Conservation (phyloP, 2,329 filamentous ascomycete genomes). For the Colletotrichum tofieldiae region DNA sequence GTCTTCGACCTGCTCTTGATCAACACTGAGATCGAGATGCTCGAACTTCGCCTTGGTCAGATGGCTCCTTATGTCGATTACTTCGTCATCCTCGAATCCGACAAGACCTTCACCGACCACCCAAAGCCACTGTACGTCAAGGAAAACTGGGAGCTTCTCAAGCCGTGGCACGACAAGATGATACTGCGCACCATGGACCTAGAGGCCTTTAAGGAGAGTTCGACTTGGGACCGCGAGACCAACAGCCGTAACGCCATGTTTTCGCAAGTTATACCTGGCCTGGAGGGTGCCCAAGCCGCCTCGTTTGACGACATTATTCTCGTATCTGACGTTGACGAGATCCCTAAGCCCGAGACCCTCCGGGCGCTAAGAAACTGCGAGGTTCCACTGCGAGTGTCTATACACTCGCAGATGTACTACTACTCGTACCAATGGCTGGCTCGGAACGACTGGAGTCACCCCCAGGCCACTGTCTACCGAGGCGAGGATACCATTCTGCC, state of each 20-base stretch:
- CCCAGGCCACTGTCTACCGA: neutral
- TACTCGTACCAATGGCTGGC: neutral
- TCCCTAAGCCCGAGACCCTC: neutral
- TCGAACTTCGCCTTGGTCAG: conserved; percentile 75
- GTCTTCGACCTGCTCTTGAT: conserved; percentile 71
- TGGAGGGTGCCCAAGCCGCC: neutral
- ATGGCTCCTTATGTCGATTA: conserved; percentile 74
- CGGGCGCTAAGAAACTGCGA: neutral
- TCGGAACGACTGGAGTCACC: neutral
- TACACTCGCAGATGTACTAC: neutral
- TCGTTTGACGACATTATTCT: neutral
- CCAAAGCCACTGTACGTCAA: conserved; percentile 69
- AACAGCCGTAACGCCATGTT: neutral
- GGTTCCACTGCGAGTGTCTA: neutral
- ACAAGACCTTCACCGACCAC: conserved; percentile 71
- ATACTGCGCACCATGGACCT: neutral
- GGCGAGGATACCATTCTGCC: neutral
- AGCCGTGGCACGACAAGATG: conserved; percentile 36
- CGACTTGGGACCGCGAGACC: neutral
- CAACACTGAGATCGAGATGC: conserved; percentile 75
- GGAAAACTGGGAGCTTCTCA: conserved; percentile 67
- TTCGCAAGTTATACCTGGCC: neutral
- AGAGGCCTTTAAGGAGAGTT: neutral
- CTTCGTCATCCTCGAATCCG: conserved; percentile 75
- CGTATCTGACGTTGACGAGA: neutral